Evolutionary conservation across 73 alveolate genomes (phyloP).

Genomic region (Urostyla sp.): DNA sequence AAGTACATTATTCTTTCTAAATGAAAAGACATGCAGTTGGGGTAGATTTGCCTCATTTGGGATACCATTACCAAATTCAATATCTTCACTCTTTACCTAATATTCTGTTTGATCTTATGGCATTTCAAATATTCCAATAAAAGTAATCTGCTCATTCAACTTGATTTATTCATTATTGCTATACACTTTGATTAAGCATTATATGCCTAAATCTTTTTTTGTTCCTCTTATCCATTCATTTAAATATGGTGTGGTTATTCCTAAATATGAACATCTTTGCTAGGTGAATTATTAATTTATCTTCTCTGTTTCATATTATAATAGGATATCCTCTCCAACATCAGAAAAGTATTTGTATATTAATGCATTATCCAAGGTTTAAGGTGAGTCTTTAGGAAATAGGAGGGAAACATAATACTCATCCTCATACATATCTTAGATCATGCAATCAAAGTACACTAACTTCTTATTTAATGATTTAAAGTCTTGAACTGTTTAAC

Average conservation of each 20-base stretch:
- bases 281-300: conserved; percentile 5
- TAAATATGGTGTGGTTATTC: conserved; percentile 19
- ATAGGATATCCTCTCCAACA: conserved; percentile 8
- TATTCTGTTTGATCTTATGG: neutral
- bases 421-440: conserved; percentile 58
- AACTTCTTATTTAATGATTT: conserved; percentile 9
- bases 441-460: conserved; percentile 48
- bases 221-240: conserved; percentile 38
- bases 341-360: conserved; percentile 48
- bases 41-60: conserved; percentile 60
- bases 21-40: conserved; percentile 49
- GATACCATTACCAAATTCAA: conserved; percentile 13
- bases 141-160: conserved; percentile 50
- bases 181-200: conserved; percentile 54
- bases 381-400: neutral
- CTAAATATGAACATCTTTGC: conserved; percentile 47
- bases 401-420: conserved; percentile 47
- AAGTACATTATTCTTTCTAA: conserved; percentile 4
- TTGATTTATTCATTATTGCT: conserved; percentile 42
- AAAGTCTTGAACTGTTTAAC: conserved; percentile 18
- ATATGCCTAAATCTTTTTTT: neutral
- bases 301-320: neutral
- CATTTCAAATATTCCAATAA: conserved; percentile 52
- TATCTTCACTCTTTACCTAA: conserved; percentile 16
- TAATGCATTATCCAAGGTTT: neutral